Conservation (phyloP, 1,139 yeast genomes). For the Arxiozyma slooffiae region DNA sequence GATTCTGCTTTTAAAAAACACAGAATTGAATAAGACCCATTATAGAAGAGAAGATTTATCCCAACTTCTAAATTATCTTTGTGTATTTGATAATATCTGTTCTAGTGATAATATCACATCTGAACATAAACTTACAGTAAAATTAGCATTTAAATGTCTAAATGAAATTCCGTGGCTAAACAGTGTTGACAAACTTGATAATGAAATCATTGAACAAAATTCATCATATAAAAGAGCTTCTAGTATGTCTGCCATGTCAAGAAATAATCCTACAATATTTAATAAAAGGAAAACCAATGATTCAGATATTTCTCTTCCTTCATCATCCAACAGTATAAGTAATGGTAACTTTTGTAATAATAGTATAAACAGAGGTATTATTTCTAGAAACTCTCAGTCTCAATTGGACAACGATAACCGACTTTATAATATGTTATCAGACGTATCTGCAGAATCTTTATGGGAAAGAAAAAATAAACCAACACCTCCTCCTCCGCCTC, state of each 20-base stretch:
- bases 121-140: conserved; percentile 39
- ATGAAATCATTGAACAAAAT: not conserved
- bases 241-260: conserved; percentile 8
- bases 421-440: not conserved
- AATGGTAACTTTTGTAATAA: not conserved
- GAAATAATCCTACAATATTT: not conserved
- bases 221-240: conserved; percentile 12
- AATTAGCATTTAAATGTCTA: conserved; percentile 56
- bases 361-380: not conserved
- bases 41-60: conserved; percentile 53
- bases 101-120: conserved; percentile 22
- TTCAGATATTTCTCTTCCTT: not conserved
- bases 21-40: conserved; percentile 47
- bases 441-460: conserved; percentile 31
- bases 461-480: conserved; percentile 23
- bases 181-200: conserved; percentile 8
- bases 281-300: not conserved
- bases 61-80: conserved; percentile 42
- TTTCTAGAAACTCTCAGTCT: not conserved
- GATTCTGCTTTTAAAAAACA: conserved; percentile 57
- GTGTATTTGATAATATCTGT: conserved; percentile 28
- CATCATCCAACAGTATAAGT: not conserved
- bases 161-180: conserved; percentile 45
- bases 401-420: not conserved
- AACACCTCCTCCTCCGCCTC: conserved; percentile 30